Evolutionary conservation across 371 early-diverging fungal genomes (phyloP), one percentile per base, ranked within the genome.

Genomic region (Circinella minor): DNA sequence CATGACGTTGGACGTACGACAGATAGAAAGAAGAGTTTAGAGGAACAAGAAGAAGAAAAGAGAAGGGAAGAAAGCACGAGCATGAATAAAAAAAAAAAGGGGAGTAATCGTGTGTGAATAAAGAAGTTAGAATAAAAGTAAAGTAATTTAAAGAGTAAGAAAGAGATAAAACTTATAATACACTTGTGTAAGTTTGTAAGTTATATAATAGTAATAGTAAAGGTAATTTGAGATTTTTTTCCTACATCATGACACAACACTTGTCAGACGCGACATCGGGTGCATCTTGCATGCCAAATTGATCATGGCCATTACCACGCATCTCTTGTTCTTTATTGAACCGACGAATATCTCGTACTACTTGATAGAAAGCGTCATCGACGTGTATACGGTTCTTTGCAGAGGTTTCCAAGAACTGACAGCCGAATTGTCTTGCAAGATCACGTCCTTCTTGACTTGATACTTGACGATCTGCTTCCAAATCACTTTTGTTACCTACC

Each of bases 401-500:
- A 34, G 93, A 93, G 13, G 97, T 95, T 82, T 98, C 98, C 55
- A 95, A 86, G 84, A 95, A 93, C 51, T 86, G 83, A 72, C 94
- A 93, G 18, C 84, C 85, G 72, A 94, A 93, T 51, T 77, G 77
- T 72, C 86, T 82, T 11, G 97, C 96, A 34, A 92, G 87, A 38
- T 93, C 96, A 61, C 88, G 79, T 36, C 95, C 99, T 86, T 95
- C 95, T 74, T 74, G 74, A 60, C 70, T 77, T 14, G 77, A 74
- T 46, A 77, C 77, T 61, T 89, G 89, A 61, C 96, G 85, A 65
- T 97, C 94, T 36, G 77, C 72, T 48, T 90, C 91, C 69, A 97
- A 77, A 86, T 99, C 98, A 67, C 91, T 92, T 85, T 99, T 99
- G 89, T 99, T 99, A 36, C 93, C 99, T 13, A 97, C 90, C 9